phyloP scores from a whole-genome alignment of 2,329 filamentous ascomycete genomes.

The Coniella vitis region DNA sequence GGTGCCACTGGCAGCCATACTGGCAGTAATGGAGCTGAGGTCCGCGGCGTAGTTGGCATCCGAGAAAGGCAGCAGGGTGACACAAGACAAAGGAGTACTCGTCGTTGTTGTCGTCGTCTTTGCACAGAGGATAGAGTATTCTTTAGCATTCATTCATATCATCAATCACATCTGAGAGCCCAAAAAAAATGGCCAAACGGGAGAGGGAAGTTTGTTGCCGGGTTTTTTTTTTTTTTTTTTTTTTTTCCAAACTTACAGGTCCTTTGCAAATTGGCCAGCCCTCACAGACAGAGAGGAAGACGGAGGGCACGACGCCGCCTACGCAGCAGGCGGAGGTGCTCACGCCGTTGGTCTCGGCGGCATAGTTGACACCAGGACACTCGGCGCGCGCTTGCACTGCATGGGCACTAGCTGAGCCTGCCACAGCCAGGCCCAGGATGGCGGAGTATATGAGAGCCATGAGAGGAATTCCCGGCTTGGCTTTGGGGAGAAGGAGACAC shows the following conservation, averaged over 20 bases:
- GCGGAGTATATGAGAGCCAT: too few species aligned
- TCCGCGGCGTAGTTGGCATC: conserved; percentile 1
- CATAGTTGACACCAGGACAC: background rate
- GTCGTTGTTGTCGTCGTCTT: conserved; percentile 2
- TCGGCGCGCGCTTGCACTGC: too few species aligned
- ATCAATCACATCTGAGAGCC: too few species aligned
- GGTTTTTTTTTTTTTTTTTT: too few species aligned
- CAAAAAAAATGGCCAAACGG: too few species aligned
- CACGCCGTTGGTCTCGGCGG: background rate
- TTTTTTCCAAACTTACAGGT: background rate
- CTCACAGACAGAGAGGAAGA: conserved; percentile 1
- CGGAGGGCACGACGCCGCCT: background rate
- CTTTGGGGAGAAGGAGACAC: too few species aligned
- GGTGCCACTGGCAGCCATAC: background rate
- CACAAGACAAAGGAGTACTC: background rate
- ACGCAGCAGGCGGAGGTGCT: conserved; percentile 1
- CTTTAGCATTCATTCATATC: too few species aligned
- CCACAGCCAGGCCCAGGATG: too few species aligned
- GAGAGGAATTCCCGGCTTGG: too few species aligned
- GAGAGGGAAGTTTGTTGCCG: background rate
- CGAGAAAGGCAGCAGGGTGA: background rate
- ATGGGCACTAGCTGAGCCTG: too few species aligned
- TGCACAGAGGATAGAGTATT: too few species aligned
- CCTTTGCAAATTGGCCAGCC: conserved; percentile 4
- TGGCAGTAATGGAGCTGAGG: background rate